A percentile compares a stretch with the other conserved stretches of the same genome.
phyloP scores from a whole-genome alignment of 1,284 basidiomycete genomes.

The Puccinia polysora region DNA sequence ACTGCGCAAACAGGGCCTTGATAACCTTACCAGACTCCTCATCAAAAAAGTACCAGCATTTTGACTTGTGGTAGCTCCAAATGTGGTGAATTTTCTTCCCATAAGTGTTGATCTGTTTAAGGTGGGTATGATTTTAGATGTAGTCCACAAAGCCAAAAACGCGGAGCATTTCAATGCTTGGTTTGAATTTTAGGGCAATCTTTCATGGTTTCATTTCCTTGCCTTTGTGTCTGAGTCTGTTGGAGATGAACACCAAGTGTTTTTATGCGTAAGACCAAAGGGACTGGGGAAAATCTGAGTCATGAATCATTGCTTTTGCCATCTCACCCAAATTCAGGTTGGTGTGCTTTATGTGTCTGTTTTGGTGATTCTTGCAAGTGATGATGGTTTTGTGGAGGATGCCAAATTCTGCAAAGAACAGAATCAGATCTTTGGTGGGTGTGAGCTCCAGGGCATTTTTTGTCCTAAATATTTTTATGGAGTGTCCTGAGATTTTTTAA shows the following conservation, averaged over 20 bases:
- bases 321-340: background rate
- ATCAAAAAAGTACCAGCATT: background rate
- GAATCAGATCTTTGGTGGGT: too few relatives aligned
- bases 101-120: background rate
- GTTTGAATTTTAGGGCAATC: background rate
- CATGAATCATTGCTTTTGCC: background rate
- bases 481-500: too few relatives aligned
- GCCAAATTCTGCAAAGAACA: too few relatives aligned
- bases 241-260: background rate
- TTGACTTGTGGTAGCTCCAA: background rate
- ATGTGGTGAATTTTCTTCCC: background rate
- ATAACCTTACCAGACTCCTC: background rate
- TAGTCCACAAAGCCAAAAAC: background rate
- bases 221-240: background rate
- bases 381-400: too few relatives aligned
- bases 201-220: background rate
- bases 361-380: slow-evolving; percentile 16
- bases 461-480: too few relatives aligned
- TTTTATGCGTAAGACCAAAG: background rate
- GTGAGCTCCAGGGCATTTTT: too few relatives aligned
- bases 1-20: background rate
- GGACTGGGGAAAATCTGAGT: background rate
- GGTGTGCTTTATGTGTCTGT: background rate
- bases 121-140: background rate
- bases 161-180: background rate